Base-by-base conservation (phyloP, 768 basidiomycete genomes). In the Hypholoma sublateritium region DNA sequence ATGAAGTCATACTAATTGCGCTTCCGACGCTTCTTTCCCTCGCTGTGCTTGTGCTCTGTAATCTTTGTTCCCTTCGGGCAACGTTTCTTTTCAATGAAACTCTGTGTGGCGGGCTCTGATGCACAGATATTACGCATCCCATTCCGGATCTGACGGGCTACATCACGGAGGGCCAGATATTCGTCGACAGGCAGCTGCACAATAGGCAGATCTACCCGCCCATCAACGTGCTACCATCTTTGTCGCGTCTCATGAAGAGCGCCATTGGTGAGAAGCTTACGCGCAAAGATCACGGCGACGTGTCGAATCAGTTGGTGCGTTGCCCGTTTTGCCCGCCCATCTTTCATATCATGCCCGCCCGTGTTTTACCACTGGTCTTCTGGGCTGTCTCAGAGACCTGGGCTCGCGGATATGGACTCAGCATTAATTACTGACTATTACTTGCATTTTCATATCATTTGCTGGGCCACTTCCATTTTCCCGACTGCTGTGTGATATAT, bases 81-180 rank as follows among this genome's bases (percentile, higher is more conserved):
- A 57, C 39, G 59, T 46, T 58, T 49, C 41, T 51, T 50, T 25
- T 25, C 25, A 50, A 50, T 34, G 28, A 36, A 37, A 37, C 34
- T 39, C 13, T 51, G 14, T 41, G 39, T 37, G 35, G 14, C 32
- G 28, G 28, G 36, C 6, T 51, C 34, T 22, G 13, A 37, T 51
- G 35, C 17, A 37, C 49, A 98, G 96, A 98, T 80, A 99, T 99
- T 74, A 98, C 97, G n/a, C 97, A 99, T 76, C 97, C 97, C 58
- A 98, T 99, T 75, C 96, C 96, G 69, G 96, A 98, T 85, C 80
- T 98, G 73, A 98, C 96, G 61, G 97, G 97, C 52, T 99, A 98
- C 76, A 99, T 99, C 73, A 95, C 95, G 50, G 96, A 98, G 80
- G 97, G 97, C 50, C 97, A 99, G 77, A 97, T 99, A 77, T 96